phyloP scores from a whole-genome alignment of 148 eudicot genomes.

The Limonium bicolor region DNA sequence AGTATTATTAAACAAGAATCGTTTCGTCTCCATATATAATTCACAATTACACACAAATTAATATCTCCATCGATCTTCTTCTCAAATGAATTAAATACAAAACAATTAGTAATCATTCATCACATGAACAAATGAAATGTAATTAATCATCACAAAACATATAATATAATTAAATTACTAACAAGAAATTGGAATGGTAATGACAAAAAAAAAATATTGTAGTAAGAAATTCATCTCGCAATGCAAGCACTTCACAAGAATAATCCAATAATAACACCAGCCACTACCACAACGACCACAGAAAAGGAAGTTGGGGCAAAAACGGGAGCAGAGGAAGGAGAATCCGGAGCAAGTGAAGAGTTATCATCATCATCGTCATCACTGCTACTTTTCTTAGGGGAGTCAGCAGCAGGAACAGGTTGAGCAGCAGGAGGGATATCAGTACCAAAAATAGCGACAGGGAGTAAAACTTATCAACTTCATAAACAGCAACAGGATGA shows the following conservation, averaged over 20 bases:
- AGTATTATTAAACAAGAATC: no score
- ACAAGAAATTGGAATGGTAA: not conserved
- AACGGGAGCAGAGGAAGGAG: slow-evolving; percentile 13
- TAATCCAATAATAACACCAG: not conserved
- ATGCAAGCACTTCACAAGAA: not conserved
- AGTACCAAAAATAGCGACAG: slow-evolving; percentile 73
- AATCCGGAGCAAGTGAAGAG: slow-evolving; percentile 12
- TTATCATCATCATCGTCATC: slow-evolving; percentile 12
- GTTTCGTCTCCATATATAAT: no score
- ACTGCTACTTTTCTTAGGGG: no score
- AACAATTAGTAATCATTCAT: slow-evolving; percentile 1
- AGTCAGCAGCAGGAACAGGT: slow-evolving; percentile 58
- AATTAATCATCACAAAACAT: slow-evolving; percentile 1
- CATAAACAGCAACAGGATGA: slow-evolving; percentile 56
- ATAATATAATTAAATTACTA: no score
- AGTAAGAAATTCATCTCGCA: not conserved
- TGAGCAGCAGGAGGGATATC: slow-evolving; percentile 82
- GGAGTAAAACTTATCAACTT: slow-evolving; percentile 71
- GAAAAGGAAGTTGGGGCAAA: not conserved
- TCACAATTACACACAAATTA: not conserved
- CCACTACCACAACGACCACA: slow-evolving; percentile 1
- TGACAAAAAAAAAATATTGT: not conserved
- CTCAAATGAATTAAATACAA: no score
- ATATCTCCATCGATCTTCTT: not conserved
- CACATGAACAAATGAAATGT: slow-evolving; percentile 1